Evolutionary conservation across 768 basidiomycete species (phyloP).

Genomic region (Boletus barrowsii): DNA sequence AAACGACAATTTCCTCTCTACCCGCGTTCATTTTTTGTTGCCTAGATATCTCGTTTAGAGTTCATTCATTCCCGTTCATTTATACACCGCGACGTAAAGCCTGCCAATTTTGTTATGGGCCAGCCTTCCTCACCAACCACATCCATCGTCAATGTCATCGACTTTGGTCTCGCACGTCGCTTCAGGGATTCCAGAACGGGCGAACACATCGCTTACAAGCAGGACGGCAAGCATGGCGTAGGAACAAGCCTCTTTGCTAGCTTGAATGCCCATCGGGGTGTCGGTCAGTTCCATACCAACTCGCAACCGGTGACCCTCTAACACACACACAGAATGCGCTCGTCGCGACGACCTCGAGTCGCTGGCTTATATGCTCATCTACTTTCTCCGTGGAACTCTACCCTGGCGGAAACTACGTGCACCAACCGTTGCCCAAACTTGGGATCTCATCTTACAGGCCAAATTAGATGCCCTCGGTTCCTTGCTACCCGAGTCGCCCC

Average conservation of each 20-base stretch:
- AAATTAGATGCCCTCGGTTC: constrained; percentile 56
- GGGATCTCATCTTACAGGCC: constrained; percentile 73
- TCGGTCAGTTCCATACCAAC: constrained; percentile 44
- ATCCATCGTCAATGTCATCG: constrained; percentile 85
- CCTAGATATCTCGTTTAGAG: constrained; percentile 89
- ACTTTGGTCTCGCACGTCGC: constrained; percentile 82
- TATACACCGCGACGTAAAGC: constrained; percentile 96
- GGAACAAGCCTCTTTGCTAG: constrained; percentile 76
- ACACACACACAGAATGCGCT: constrained; percentile 52
- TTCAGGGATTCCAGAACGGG: constrained; percentile 65
- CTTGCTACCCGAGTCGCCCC: constrained; percentile 15
- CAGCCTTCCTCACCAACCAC: constrained; percentile 52
- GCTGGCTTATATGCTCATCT: constrained; percentile 79
- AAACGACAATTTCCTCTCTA: constrained; percentile 14
- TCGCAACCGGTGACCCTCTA: not conserved
- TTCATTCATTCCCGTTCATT: constrained; percentile 95
- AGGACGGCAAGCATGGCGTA: constrained; percentile 72
- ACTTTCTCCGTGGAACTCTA: constrained; percentile 73
- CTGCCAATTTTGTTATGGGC: constrained; percentile 98
- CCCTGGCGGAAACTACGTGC: constrained; percentile 78
- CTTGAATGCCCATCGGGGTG: constrained; percentile 71
- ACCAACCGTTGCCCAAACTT: constrained; percentile 62
- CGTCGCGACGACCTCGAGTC: constrained; percentile 79
- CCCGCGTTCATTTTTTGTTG: constrained; percentile 19
- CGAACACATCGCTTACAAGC: constrained; percentile 68